A percentile compares a stretch with the other conserved stretches of the same genome.
Conservation (phyloP, 768 basidiomycete genomes). For the Candolleomyces eurysporus region DNA sequence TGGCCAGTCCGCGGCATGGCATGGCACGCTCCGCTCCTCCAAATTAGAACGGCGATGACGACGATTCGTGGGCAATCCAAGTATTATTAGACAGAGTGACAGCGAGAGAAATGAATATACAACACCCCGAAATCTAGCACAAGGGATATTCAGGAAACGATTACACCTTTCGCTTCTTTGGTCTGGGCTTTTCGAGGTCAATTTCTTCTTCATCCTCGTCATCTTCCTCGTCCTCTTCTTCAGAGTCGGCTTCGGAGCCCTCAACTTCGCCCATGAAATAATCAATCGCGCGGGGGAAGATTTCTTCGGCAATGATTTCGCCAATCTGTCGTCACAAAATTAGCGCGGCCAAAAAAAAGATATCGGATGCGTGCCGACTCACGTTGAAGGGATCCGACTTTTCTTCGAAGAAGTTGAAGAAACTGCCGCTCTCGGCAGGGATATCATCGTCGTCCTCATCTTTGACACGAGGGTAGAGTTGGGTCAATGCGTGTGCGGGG, state of each 20-base stretch:
- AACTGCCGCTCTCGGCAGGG: slow-evolving; percentile 69
- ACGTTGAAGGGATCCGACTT: slow-evolving; percentile 68
- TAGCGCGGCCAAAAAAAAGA: background rate
- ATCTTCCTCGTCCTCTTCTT: slow-evolving; percentile 69
- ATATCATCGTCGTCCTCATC: slow-evolving; percentile 63
- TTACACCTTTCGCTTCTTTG: slow-evolving; percentile 71
- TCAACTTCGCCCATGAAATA: slow-evolving; percentile 68
- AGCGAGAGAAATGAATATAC: background rate
- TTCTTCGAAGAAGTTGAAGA: slow-evolving; percentile 86
- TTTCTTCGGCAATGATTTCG: slow-evolving; percentile 66
- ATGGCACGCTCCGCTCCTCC: too few species aligned
- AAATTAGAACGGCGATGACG: too few species aligned
- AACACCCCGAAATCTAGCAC: background rate
- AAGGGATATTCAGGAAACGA: background rate
- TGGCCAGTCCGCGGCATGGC: background rate
- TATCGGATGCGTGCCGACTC: slow-evolving; percentile 21
- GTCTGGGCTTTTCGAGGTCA: slow-evolving; percentile 79
- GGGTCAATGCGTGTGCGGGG: slow-evolving; percentile 70
- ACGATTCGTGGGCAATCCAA: too few species aligned
- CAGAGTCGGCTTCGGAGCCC: slow-evolving; percentile 59
- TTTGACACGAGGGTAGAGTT: slow-evolving; percentile 66
- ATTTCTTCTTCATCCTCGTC: slow-evolving; percentile 84
- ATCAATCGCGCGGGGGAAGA: slow-evolving; percentile 80
- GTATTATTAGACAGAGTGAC: background rate
- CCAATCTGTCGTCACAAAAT: slow-evolving; percentile 52